Evolutionary conservation across 2,329 filamentous ascomycete genomes (phyloP).

Genomic region (Xylariaceae sp.): DNA sequence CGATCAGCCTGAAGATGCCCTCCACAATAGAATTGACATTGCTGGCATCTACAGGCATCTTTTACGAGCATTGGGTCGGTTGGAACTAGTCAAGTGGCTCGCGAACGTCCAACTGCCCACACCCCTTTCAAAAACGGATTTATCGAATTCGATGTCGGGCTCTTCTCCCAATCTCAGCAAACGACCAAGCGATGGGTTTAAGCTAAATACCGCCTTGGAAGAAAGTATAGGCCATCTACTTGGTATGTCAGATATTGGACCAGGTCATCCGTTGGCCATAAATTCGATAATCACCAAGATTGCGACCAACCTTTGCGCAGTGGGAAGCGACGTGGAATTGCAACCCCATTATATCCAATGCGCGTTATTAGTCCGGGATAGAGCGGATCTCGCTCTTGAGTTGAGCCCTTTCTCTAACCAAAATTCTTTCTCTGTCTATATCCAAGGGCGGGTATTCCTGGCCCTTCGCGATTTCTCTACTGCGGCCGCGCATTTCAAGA

Average conservation of each 20-base stretch:
- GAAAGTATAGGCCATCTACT: slow-evolving; percentile 59
- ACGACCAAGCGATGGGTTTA: slow-evolving; percentile 42
- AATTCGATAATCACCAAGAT: slow-evolving; percentile 59
- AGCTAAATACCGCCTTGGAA: slow-evolving; percentile 54
- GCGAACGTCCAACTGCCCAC: slow-evolving; percentile 53
- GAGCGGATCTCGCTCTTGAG: slow-evolving; percentile 55
- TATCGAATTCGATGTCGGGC: slow-evolving; percentile 34
- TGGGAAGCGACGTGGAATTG: slow-evolving; percentile 61
- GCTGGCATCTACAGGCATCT: slow-evolving; percentile 65
- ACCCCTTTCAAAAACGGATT: slow-evolving; percentile 40
- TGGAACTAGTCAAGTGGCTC: slow-evolving; percentile 70
- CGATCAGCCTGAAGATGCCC: slow-evolving; percentile 64
- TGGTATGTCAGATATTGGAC: slow-evolving; percentile 48
- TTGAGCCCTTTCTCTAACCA: slow-evolving; percentile 52
- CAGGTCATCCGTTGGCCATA: slow-evolving; percentile 34
- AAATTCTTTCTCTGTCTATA: slow-evolving; percentile 66
- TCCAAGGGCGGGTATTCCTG: slow-evolving; percentile 75
- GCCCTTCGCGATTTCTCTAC: slow-evolving; percentile 66
- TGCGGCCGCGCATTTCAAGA: slow-evolving; percentile 73
- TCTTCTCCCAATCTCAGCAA: slow-evolving; percentile 33
- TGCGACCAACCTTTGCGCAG: slow-evolving; percentile 59
- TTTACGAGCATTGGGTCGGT: slow-evolving; percentile 63
- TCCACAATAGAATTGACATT: slow-evolving; percentile 58
- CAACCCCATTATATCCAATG: slow-evolving; percentile 57
- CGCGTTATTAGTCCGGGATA: slow-evolving; percentile 53